Evolutionary conservation across 1,284 basidiomycete genomes (phyloP).

Genomic region (Leccinum subrobustum): DNA sequence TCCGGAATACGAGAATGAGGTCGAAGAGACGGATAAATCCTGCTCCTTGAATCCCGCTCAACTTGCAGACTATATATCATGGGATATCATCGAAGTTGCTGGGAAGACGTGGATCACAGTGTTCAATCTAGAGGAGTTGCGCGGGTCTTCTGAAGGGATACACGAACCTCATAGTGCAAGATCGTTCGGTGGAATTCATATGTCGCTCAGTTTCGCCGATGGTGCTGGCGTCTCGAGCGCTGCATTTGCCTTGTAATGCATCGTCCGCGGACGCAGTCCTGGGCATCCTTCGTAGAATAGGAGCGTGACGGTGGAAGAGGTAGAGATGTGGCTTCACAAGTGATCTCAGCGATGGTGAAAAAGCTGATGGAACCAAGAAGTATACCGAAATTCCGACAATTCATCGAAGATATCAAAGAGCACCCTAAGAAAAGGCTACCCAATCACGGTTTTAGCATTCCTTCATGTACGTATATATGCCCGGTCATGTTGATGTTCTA

Average conservation of each 20-base stretch:
- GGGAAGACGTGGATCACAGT: slow-evolving; percentile 51
- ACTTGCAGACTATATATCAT: slow-evolving; percentile 54
- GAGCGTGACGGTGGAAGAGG: slow-evolving; percentile 17
- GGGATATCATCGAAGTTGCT: slow-evolving; percentile 57
- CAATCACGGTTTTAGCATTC: slow-evolving; percentile 75
- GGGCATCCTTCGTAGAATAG: slow-evolving; percentile 15
- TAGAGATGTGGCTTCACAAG: slow-evolving; percentile 60
- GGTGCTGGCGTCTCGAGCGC: slow-evolving; percentile 51
- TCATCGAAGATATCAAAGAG: slow-evolving; percentile 94
- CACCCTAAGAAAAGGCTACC: slow-evolving; percentile 98
- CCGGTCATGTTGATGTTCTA: slow-evolving; percentile 2
- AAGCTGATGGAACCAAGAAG: slow-evolving; percentile 61
- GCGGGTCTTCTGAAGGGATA: slow-evolving; percentile 43
- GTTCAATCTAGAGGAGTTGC: slow-evolving; percentile 44
- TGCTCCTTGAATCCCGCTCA: slow-evolving; percentile 39
- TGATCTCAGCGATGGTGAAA: slow-evolving; percentile 64
- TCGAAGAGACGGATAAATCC: slow-evolving; percentile 41
- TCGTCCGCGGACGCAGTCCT: slow-evolving; percentile 3
- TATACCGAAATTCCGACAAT: slow-evolving; percentile 77
- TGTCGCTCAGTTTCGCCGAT: slow-evolving; percentile 62
- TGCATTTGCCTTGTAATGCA: slow-evolving; percentile 22
- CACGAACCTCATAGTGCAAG: slow-evolving; percentile 69
- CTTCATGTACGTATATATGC: slow-evolving; percentile 60
- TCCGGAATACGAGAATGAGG: no score
- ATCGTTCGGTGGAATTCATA: slow-evolving; percentile 75